Conservation (phyloP, 345 rosid species). For the Atalantia buxifolia region DNA sequence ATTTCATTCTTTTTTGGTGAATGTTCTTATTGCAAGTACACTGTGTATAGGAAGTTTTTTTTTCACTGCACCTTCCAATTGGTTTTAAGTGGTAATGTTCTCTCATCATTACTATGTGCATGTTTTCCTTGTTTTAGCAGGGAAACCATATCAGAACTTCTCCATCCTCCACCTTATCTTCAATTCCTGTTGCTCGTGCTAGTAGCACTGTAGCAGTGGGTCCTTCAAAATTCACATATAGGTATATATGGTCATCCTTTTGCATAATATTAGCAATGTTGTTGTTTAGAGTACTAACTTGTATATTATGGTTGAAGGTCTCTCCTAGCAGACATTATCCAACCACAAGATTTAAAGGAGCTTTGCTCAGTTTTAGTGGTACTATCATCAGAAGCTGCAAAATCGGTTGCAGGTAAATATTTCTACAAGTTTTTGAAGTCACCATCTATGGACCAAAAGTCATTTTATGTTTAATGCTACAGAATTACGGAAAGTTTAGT, state of each 20-base stretch:
- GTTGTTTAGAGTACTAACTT: conserved; percentile 32
- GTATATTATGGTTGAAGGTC: conserved; percentile 57
- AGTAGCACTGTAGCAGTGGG: conserved; percentile 35
- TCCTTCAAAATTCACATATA: conserved; percentile 75
- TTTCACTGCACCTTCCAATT: conserved; percentile 2
- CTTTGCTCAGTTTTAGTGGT: conserved; percentile 95
- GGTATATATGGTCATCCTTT: conserved; percentile 39
- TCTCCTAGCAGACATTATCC: conserved; percentile 88
- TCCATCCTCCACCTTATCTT: conserved; percentile 45
- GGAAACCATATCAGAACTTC: conserved; percentile 50
- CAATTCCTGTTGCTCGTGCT: conserved; percentile 46
- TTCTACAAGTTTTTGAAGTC: neutral
- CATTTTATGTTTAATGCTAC: neutral
- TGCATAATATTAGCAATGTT: conserved; percentile 1
- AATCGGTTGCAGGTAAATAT: conserved; percentile 63
- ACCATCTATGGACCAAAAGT: neutral
- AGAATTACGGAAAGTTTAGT: neutral
- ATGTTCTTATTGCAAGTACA: neutral
- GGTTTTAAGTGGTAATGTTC: neutral
- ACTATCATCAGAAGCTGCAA: conserved; percentile 72
- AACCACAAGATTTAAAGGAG: conserved; percentile 86
- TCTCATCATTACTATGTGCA: neutral
- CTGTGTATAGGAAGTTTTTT: neutral
- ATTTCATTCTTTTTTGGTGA: neutral
- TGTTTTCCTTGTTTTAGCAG: conserved; percentile 37